Percentiles rank a stretch among this genome's conserved stretches.
phyloP scores from a whole-genome alignment of 129 eudicot species.

The Helianthus tuberosus region DNA sequence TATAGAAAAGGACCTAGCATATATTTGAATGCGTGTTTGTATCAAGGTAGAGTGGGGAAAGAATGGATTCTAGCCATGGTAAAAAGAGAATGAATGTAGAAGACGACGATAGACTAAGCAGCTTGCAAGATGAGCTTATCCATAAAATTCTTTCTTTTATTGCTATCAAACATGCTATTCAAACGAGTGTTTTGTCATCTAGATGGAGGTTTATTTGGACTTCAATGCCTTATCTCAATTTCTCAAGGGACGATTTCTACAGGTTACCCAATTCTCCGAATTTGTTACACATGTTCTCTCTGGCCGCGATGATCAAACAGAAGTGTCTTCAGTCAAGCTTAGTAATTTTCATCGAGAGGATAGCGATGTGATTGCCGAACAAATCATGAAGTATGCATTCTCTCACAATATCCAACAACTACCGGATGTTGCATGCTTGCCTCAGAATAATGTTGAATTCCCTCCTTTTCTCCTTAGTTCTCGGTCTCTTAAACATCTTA shows the following conservation, averaged over 20 bases:
- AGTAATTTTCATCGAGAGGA: too few relatives aligned
- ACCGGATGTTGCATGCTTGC: too few relatives aligned
- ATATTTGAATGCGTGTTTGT: too few relatives aligned
- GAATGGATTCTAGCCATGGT: not conserved
- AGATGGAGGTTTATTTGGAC: slow-evolving; percentile 34
- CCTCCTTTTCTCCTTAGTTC: slow-evolving; percentile 26
- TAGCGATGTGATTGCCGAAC: too few relatives aligned
- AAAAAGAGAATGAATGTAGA: not conserved
- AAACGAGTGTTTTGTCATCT: slow-evolving; percentile 20
- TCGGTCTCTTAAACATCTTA: slow-evolving; percentile 4
- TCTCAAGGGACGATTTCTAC: not conserved
- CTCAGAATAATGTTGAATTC: not conserved
- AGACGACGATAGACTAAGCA: slow-evolving; percentile 30
- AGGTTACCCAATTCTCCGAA: slow-evolving; percentile 3
- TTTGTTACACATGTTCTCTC: slow-evolving; percentile 21
- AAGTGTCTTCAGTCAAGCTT: too few relatives aligned
- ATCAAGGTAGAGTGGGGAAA: too few relatives aligned
- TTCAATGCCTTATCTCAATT: slow-evolving; percentile 24
- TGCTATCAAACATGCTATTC: slow-evolving; percentile 18
- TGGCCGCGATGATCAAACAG: not conserved
- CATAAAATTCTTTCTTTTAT: slow-evolving; percentile 25
- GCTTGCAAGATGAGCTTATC: slow-evolving; percentile 31
- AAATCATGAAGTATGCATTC: too few relatives aligned
- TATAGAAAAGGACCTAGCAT: too few relatives aligned
- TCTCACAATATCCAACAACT: too few relatives aligned